phyloP scores from a whole-genome alignment of 305 asterid genomes.

The Fraxinus sp. region DNA sequence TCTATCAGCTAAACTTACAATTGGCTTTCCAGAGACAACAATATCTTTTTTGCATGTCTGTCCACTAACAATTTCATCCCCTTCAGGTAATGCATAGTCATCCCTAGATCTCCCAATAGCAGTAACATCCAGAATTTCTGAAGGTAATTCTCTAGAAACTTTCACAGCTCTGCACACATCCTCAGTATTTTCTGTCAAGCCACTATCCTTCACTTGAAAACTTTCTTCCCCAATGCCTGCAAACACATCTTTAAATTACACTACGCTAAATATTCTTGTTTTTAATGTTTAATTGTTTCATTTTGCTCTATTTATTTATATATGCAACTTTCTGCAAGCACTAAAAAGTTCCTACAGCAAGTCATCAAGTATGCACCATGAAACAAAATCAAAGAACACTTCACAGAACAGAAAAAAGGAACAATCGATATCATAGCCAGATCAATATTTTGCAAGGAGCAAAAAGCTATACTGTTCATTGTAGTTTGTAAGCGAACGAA shows the following conservation, averaged over 20 bases:
- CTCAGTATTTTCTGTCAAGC: slow-evolving; percentile 29
- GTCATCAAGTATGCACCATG: not conserved
- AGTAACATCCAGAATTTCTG: slow-evolving; percentile 31
- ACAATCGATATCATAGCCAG: not conserved
- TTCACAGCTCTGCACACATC: slow-evolving; percentile 27
- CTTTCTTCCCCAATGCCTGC: slow-evolving; percentile 44
- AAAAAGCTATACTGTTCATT: not conserved
- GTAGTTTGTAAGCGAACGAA: not conserved
- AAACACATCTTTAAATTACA: not conserved
- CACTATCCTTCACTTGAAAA: slow-evolving; percentile 19
- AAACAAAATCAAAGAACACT: not conserved
- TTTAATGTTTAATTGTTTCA: not conserved
- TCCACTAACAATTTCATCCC: slow-evolving; percentile 41
- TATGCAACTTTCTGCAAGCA: not conserved
- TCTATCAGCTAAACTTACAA: slow-evolving; percentile 39
- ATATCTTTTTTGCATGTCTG: slow-evolving; percentile 54
- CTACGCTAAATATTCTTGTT: not conserved
- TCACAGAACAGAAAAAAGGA: not conserved
- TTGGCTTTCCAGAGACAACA: slow-evolving; percentile 47
- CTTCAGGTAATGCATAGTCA: slow-evolving; percentile 35
- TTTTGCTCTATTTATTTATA: not conserved
- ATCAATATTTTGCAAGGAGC: not conserved
- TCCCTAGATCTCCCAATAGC: slow-evolving; percentile 34
- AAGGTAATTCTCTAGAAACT: slow-evolving; percentile 19
- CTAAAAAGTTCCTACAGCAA: not conserved